Base-by-base conservation (phyloP, 805 yeast species). In the Debaryomyces castellii region DNA sequence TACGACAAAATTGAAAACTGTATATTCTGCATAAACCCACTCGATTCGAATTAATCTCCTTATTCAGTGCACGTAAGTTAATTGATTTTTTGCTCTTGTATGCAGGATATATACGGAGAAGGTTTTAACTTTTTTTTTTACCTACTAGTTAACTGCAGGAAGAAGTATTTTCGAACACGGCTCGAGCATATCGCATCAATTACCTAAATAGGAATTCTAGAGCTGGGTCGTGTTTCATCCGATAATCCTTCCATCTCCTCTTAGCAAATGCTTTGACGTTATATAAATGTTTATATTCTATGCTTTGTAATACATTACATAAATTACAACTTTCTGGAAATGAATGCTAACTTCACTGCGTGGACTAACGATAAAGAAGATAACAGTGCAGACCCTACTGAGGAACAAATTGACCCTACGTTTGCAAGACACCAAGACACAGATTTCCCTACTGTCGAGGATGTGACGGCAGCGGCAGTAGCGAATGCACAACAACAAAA, bases 381-480 rank as follows among this genome's bases (percentile, higher is more conserved):
- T 17, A 41, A 43, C 16, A 36, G 38, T 18, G 44, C 43, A 22
- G 53, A 48, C 4, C 47, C 51, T 12, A 37, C 46, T 22, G 64
- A 57, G 16, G 65, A 58, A 34, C 62, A 61, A 48, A 63, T 64
- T 36, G 69, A 66, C 42, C 66, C 69, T 9, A 46, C 64, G 12
- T 66, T 64, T 49, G 60, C 62, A 6, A 48, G 64, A 12, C 62
- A 58, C 24, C 58, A 49, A 42, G 60, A 57, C 32, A 52, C 45
- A 46, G 64, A 51, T 17, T 61, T 55, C 34, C 54, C 62, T 14
- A 51, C 55, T 5, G 64, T 61, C 11, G 64, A 60, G 12, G 50
- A 47, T 44, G 50, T 47, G 7, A 47, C 50, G 35, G 50, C 50
- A 21, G 50, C 50, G 17, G 53, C 53, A 5, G 63, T 58, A 1